phyloP scores from a whole-genome alignment of 768 basidiomycete genomes.

The Auricularia cornea region DNA sequence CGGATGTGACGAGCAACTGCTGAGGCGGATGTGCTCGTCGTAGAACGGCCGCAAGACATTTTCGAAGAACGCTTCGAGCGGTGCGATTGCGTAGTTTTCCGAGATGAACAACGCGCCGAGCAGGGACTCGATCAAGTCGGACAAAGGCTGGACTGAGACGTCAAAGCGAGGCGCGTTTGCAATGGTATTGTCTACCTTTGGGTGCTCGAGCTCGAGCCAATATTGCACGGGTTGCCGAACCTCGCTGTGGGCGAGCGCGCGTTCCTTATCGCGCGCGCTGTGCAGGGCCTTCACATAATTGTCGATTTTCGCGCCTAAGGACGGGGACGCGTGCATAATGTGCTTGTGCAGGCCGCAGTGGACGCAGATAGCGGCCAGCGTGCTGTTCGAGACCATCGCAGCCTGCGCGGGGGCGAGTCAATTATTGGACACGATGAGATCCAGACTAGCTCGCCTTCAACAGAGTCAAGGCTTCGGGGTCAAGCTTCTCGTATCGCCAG shows the following conservation, averaged over 20 bases:
- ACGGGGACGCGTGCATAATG: conserved; percentile 49
- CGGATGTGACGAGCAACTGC: conserved; percentile 68
- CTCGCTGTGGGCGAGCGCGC: conserved; percentile 38
- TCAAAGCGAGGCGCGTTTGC: neutral
- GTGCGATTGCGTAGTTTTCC: conserved; percentile 55
- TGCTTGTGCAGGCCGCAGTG: conserved; percentile 55
- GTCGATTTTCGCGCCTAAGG: conserved; percentile 42
- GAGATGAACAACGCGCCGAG: conserved; percentile 74
- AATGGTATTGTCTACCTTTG: conserved; percentile 61
- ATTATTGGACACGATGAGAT: too few species aligned
- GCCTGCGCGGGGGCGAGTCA: too few species aligned
- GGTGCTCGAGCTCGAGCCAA: conserved; percentile 69
- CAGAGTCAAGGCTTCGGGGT: conserved; percentile 70
- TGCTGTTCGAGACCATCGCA: conserved; percentile 79
- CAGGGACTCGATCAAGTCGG: conserved; percentile 73
- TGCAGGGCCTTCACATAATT: conserved; percentile 45
- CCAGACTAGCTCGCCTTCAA: conserved; percentile 47
- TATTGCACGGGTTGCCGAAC: conserved; percentile 54
- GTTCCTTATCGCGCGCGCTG: conserved; percentile 37
- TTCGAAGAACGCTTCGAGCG: conserved; percentile 58
- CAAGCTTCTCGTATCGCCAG: conserved; percentile 53
- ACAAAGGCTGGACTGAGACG: conserved; percentile 46
- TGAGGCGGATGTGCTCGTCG: conserved; percentile 62
- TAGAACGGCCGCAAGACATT: conserved; percentile 69
- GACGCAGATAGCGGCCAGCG: conserved; percentile 69